Evolutionary conservation across 306 rosid species (phyloP).

Genomic region (Oemleria cerasiformis): DNA sequence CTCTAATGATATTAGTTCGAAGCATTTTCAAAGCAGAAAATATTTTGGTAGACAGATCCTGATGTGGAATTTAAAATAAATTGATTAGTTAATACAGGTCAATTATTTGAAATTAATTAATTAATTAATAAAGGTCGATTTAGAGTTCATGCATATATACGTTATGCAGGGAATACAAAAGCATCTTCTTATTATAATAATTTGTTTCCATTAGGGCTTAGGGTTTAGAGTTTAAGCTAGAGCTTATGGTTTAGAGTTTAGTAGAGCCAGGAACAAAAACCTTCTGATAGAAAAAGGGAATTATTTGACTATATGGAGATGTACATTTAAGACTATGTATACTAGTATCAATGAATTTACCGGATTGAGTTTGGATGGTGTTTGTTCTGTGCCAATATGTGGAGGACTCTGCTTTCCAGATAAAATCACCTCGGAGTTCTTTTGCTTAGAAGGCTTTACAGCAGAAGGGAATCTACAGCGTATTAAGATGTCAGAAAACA

Average conservation of each 20-base stretch:
- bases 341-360: slow-evolving; percentile 30
- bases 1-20: slow-evolving; percentile 58
- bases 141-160: neutral
- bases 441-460: slow-evolving; percentile 45
- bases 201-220: neutral
- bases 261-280: neutral
- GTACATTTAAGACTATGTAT: neutral
- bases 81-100: neutral
- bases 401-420: slow-evolving; percentile 49
- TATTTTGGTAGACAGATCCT: slow-evolving; percentile 73
- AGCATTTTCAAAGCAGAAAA: slow-evolving; percentile 66
- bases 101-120: neutral
- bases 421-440: slow-evolving; percentile 49
- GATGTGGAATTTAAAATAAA: slow-evolving; percentile 22
- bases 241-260: neutral
- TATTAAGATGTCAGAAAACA: slow-evolving; percentile 14
- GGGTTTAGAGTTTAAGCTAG: neutral
- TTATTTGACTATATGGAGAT: neutral
- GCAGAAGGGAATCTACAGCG: slow-evolving; percentile 64
- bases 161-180: too few relatives aligned
- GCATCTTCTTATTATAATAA: neutral
- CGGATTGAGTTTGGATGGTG: slow-evolving; percentile 59
- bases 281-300: neutral
- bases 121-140: neutral
- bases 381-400: slow-evolving; percentile 34